Evolutionary conservation across 768 basidiomycete species (phyloP).

Genomic region (Mycena maculata): DNA sequence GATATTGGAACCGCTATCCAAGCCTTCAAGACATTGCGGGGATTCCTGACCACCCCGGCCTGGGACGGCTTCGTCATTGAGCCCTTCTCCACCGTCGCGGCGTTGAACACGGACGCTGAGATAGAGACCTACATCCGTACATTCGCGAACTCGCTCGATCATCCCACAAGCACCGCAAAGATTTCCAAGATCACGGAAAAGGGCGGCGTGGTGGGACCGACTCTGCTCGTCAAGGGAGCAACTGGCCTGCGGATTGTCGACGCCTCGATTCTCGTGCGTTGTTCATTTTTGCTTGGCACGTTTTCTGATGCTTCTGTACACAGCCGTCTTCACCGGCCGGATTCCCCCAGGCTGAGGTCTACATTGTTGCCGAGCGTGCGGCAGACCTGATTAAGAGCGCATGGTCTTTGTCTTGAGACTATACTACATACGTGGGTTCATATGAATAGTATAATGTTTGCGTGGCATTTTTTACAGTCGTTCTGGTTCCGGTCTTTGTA

Average conservation of each 20-base stretch:
- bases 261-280: conserved; percentile 23
- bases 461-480: too few species aligned
- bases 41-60: conserved; percentile 21
- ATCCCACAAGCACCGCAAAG: conserved; percentile 18
- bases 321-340: conserved; percentile 18
- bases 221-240: conserved; percentile 18
- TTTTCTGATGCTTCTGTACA: background rate
- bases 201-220: conserved; percentile 23
- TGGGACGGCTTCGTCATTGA: conserved; percentile 18
- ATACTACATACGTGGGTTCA: too few species aligned
- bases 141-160: conserved; percentile 5
- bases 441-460: too few species aligned
- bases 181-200: conserved; percentile 12
- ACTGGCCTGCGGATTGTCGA: conserved; percentile 29
- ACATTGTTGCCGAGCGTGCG: conserved; percentile 39
- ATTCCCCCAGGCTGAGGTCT: conserved; percentile 34
- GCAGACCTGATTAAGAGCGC: conserved; percentile 33
- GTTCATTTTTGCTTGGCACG: background rate
- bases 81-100: conserved; percentile 11
- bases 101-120: conserved; percentile 1
- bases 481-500: too few species aligned
- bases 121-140: conserved; percentile 26
- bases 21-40: background rate
- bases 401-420: conserved; percentile 6
- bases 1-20: conserved; percentile 16